Percentiles rank a stretch among this genome's conserved stretches.
Conservation (phyloP, 2,329 filamentous ascomycete species). For the Pyrenophora seminiperda region DNA sequence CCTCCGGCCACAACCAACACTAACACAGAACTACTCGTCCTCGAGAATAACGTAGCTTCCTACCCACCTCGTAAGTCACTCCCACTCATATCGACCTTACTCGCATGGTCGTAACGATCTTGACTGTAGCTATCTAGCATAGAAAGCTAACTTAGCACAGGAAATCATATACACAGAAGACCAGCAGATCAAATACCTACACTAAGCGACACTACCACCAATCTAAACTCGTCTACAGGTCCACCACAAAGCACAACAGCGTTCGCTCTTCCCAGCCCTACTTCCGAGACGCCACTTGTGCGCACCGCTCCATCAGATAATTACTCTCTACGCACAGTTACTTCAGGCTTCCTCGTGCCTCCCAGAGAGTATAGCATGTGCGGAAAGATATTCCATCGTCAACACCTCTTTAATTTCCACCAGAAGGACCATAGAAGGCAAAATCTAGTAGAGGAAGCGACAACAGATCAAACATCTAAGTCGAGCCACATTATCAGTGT, state of each 20-base stretch:
- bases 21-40: background rate
- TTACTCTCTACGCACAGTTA: background rate
- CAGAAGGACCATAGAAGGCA: background rate
- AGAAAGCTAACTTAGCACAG: background rate
- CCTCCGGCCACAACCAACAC: background rate
- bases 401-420: constrained; percentile 1
- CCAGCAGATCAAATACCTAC: background rate
- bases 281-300: constrained; percentile 1
- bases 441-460: too few species aligned
- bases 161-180: constrained; percentile 1
- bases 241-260: background rate
- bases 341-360: background rate
- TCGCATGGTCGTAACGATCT: background rate
- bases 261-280: background rate
- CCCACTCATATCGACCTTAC: background rate
- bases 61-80: background rate
- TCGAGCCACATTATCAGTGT: background rate
- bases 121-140: background rate
- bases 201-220: background rate
- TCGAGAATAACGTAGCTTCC: background rate
- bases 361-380: background rate
- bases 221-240: background rate
- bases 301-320: background rate
- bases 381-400: background rate
- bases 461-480: background rate